These are phyloP conservation scores for Silene uniflora DNA, from an alignment of 148 eudicot genomes.

Conservation along the genomic window DNA sequence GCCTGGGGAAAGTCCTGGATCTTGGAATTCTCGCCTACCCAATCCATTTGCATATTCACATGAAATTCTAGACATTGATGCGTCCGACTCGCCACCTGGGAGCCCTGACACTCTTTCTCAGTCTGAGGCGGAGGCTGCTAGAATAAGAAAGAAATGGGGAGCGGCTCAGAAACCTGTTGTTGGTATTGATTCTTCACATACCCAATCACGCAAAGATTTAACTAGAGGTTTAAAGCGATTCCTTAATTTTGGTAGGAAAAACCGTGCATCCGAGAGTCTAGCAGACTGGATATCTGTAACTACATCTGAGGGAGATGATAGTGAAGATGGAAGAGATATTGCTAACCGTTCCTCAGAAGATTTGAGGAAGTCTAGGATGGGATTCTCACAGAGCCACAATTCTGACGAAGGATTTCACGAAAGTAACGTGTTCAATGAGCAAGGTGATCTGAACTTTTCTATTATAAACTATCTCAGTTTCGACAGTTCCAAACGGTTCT, in stretches of 20 bases:
- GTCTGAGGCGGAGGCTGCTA: constrained; percentile 70
- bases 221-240: constrained; percentile 82
- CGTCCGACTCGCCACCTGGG: constrained; percentile 71
- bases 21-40: constrained; percentile 65
- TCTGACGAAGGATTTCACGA: constrained; percentile 76
- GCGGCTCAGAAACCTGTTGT: constrained; percentile 70
- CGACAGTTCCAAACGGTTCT: too few species aligned
- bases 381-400: constrained; percentile 65
- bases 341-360: constrained; percentile 78
- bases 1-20: constrained; percentile 70
- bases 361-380: constrained; percentile 94
- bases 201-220: constrained; percentile 67
- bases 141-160: constrained; percentile 98
- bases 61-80: constrained; percentile 75
- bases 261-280: constrained; percentile 63
- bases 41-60: constrained; percentile 65
- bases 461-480: background rate
- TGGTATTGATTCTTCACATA: constrained; percentile 52
- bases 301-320: constrained; percentile 97
- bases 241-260: constrained; percentile 82
- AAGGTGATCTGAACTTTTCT: constrained; percentile 46
- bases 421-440: constrained; percentile 60
- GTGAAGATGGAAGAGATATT: constrained; percentile 83
- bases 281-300: constrained; percentile 97
- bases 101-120: constrained; percentile 73